phyloP scores from a whole-genome alignment of 1,139 yeast genomes.

The Sugiyamaella novakii region DNA sequence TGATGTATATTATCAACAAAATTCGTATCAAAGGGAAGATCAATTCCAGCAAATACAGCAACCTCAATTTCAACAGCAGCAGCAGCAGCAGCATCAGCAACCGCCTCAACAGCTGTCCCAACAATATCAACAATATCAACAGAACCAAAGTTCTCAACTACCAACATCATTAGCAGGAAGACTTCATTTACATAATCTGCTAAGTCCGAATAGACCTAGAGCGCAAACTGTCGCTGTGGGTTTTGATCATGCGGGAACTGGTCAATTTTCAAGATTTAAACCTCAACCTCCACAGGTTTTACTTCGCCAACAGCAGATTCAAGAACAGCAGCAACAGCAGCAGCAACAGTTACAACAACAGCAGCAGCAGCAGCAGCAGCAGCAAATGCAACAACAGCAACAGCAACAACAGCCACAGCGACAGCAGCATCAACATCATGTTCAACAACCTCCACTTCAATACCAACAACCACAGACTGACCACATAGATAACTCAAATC shows the following conservation, averaged over 20 bases:
- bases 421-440: constrained; percentile 22
- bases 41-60: constrained; percentile 18
- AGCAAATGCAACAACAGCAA: constrained; percentile 6
- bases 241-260: constrained; percentile 18
- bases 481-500: not conserved
- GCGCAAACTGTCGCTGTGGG: constrained; percentile 33
- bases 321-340: constrained; percentile 25
- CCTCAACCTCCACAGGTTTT: constrained; percentile 20
- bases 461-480: constrained; percentile 14
- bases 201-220: constrained; percentile 28
- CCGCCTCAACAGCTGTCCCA: constrained; percentile 21
- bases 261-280: constrained; percentile 18
- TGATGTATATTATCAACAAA: constrained; percentile 20
- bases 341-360: constrained; percentile 17
- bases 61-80: constrained; percentile 27
- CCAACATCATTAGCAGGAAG: constrained; percentile 5
- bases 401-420: constrained; percentile 7
- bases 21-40: constrained; percentile 2
- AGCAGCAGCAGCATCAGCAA: constrained; percentile 25
- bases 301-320: constrained; percentile 27
- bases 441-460: constrained; percentile 22
- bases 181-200: constrained; percentile 12
- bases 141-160: constrained; percentile 13
- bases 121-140: constrained; percentile 29
- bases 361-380: constrained; percentile 17